Percentiles rank a stretch among this genome's conserved stretches.
Conservation (phyloP, 192 early-diverging fungal species). For the Dissophora globulifera region DNA sequence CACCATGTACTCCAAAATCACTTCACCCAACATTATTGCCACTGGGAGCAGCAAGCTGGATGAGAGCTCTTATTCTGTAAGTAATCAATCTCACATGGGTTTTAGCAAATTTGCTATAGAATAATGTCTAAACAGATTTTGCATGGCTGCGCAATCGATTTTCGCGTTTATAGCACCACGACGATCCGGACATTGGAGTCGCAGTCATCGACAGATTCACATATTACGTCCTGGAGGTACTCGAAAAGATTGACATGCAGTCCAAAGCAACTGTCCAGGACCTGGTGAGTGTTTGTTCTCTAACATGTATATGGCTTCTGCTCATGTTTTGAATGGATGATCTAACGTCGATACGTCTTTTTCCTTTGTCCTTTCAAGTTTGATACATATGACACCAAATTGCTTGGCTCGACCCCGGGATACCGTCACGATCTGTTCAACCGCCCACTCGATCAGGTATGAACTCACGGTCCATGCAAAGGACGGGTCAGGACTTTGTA, state of each 20-base stretch:
- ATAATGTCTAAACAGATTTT: too few relatives aligned
- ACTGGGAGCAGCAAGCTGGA: slow-evolving; percentile 87
- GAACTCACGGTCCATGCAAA: neutral
- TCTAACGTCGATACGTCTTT: neutral
- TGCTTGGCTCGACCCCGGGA: slow-evolving; percentile 87
- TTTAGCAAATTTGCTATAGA: too few relatives aligned
- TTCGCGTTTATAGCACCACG: slow-evolving; percentile 86
- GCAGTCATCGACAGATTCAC: slow-evolving; percentile 98
- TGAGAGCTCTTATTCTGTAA: slow-evolving; percentile 92
- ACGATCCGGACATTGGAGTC: slow-evolving; percentile 93
- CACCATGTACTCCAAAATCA: slow-evolving; percentile 93
- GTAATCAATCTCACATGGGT: too few relatives aligned
- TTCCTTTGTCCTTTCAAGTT: slow-evolving; percentile 62
- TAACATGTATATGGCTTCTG: neutral
- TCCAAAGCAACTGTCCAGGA: slow-evolving; percentile 79
- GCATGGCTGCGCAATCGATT: too few relatives aligned
- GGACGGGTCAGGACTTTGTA: neutral
- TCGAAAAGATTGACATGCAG: slow-evolving; percentile 86
- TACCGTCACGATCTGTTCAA: slow-evolving; percentile 87
- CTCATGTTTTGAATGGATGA: too few relatives aligned
- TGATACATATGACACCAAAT: slow-evolving; percentile 77
- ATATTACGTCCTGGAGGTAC: slow-evolving; percentile 93
- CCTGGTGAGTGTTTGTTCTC: slow-evolving; percentile 61
- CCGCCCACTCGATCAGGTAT: slow-evolving; percentile 81
- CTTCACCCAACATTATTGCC: slow-evolving; percentile 93